Conservation (phyloP, 2,329 filamentous ascomycete genomes). For the Claviceps sp. region DNA sequence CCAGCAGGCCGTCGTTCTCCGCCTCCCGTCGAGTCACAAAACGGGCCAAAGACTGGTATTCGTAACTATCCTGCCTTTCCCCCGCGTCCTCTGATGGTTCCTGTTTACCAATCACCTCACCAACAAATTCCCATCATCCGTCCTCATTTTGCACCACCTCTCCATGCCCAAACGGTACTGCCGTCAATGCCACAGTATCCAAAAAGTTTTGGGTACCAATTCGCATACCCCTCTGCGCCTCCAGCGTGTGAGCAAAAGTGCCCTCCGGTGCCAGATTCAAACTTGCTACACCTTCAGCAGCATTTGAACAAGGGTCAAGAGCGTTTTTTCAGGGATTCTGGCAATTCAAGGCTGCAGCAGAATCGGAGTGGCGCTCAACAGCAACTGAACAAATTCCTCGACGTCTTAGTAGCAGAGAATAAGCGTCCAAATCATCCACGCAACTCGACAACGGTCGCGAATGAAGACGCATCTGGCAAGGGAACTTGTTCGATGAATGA, state of each 20-base stretch:
- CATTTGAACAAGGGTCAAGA: slow-evolving; percentile 14
- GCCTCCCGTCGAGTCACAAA: background rate
- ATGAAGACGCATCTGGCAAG: background rate
- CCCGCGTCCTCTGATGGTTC: background rate
- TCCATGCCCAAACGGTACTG: background rate
- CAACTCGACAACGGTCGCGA: background rate
- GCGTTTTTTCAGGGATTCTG: slow-evolving; percentile 12
- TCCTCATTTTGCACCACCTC: background rate
- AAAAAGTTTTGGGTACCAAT: background rate
- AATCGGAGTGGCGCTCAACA: slow-evolving; percentile 16
- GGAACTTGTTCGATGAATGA: slow-evolving; percentile 5
- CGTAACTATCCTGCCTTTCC: background rate
- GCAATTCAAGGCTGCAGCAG: slow-evolving; percentile 11
- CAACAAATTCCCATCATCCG: background rate
- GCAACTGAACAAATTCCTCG: slow-evolving; percentile 16
- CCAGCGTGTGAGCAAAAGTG: background rate
- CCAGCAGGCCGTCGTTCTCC: background rate
- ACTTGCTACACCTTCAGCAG: slow-evolving; percentile 15
- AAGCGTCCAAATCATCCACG: background rate
- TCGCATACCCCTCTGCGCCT: background rate
- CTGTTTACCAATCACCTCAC: background rate
- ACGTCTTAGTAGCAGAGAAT: slow-evolving; percentile 5
- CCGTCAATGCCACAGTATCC: background rate
- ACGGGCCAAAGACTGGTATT: background rate
- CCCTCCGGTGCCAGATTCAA: background rate